Conservation (phyloP, 1,139 yeast species). For the Hyphopichia burtonii region DNA sequence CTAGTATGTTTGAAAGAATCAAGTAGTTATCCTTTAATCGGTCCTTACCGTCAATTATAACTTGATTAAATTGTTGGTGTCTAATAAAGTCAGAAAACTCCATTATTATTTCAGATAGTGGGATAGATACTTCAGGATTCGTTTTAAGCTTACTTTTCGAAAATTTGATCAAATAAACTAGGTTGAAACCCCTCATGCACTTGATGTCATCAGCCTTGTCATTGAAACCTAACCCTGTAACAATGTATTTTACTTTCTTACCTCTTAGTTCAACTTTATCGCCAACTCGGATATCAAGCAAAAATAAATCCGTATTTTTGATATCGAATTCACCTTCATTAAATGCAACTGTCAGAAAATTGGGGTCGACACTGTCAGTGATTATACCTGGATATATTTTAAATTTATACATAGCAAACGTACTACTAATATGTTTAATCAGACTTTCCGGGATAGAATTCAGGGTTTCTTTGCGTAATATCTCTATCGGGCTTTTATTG, state of each 20-base stretch:
- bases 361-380: conserved; percentile 15
- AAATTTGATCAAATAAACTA: conserved; percentile 33
- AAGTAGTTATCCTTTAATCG: conserved; percentile 8
- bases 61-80: conserved; percentile 32
- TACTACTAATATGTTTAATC: conserved; percentile 21
- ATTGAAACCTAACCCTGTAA: conserved; percentile 42
- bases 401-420: conserved; percentile 38
- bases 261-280: conserved; percentile 23
- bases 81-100: conserved; percentile 41
- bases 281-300: conserved; percentile 38
- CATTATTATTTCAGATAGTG: conserved; percentile 26
- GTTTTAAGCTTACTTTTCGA: conserved; percentile 8
- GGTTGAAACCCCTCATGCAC: conserved; percentile 62
- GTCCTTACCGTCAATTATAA: conserved; percentile 11
- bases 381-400: conserved; percentile 36
- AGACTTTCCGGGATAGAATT: conserved; percentile 15
- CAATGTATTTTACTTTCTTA: conserved; percentile 26
- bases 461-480: conserved; percentile 22
- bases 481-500: background rate
- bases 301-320: conserved; percentile 27
- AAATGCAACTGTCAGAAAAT: conserved; percentile 31
- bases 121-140: conserved; percentile 10
- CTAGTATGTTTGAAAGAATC: background rate
- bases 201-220: conserved; percentile 23
- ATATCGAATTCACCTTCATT: conserved; percentile 30